Evolutionary conservation across 179 eudicot genomes (phyloP), one percentile per base, ranked within the genome.

Genomic region (Amaranthus tricolor): DNA sequence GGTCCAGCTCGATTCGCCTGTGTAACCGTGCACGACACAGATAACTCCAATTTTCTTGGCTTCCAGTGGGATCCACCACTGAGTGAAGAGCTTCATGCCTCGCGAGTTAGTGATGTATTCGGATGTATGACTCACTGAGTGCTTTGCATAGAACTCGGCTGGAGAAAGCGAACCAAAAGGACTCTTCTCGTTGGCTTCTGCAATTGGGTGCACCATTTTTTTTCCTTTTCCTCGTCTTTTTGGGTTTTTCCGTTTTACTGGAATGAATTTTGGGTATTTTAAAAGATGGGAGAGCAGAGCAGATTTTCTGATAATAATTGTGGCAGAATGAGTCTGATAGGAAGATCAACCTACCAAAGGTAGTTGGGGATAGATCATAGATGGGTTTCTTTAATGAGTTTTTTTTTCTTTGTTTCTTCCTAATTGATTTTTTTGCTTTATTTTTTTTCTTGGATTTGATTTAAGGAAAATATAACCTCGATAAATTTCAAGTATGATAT

Each of bases 1-100:
- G 53, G 82, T 54, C 92, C 94, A 90, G 89, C 91, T 88, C 16
- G 94, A 84, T 82, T 92, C 96, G 71, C 97, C 92, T 70, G 97
- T 89, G 92, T 67, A 93, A 74, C 97, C 96, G 73, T 93, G 96
- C 50, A 92, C 89, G 66, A 86, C 82, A 77, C 87, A 86, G 72
- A 93, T 78, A 6, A 79, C 50, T 67, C 85, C 93, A 4, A 66
- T 49, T 5, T 75, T 55, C 20, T 81, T 12, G 45, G 8, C 21
- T 7, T 77, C 82, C 2, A 76, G 81, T n/a, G 97, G 96, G 79
- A 82, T 50, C 97, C 97, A 93, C 78, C 74, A 85, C 56, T 93
- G 96, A 44, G 96, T 90, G 89, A 90, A 92, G 75, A 92, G 91
- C 62, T 83, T 85, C 70, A 90, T 82, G 20, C 90, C 91, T 4